Conservation (phyloP, 768 basidiomycete species). For the Pleurotus citrinopileatus region DNA sequence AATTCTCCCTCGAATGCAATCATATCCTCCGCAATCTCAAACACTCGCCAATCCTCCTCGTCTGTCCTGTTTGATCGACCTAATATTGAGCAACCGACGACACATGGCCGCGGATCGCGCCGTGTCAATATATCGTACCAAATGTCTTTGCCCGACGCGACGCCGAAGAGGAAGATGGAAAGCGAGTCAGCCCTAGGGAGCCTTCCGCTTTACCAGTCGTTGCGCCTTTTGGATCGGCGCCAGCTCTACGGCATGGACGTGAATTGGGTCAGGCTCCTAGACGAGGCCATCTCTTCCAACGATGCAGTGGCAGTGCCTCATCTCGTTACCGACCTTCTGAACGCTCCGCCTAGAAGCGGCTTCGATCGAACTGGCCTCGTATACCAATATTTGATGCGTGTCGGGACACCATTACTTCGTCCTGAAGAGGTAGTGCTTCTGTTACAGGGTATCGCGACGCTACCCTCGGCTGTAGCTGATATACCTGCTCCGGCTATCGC, state of each 20-base stretch:
- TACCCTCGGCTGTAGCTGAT: not conserved
- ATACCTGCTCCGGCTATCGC: not conserved
- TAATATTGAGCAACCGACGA: not conserved
- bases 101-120: not conserved
- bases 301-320: not conserved
- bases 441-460: not conserved
- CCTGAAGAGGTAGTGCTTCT: conserved; percentile 1
- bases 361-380: not conserved
- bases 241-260: not conserved
- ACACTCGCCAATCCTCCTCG: not conserved
- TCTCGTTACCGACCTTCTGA: not conserved
- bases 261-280: not conserved
- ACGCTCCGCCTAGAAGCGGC: not conserved
- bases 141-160: not conserved
- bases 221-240: not conserved
- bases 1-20: conserved; percentile 20
- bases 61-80: not conserved
- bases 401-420: not conserved
- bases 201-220: not conserved
- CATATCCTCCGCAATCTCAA: conserved; percentile 10
- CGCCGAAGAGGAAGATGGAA: conserved; percentile 1
- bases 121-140: not conserved
- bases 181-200: not conserved
- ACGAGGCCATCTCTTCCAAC: not conserved
- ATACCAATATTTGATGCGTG: not conserved